Evolutionary conservation across 2,329 filamentous ascomycete species (phyloP).

Genomic region (Colletotrichum sp.): DNA sequence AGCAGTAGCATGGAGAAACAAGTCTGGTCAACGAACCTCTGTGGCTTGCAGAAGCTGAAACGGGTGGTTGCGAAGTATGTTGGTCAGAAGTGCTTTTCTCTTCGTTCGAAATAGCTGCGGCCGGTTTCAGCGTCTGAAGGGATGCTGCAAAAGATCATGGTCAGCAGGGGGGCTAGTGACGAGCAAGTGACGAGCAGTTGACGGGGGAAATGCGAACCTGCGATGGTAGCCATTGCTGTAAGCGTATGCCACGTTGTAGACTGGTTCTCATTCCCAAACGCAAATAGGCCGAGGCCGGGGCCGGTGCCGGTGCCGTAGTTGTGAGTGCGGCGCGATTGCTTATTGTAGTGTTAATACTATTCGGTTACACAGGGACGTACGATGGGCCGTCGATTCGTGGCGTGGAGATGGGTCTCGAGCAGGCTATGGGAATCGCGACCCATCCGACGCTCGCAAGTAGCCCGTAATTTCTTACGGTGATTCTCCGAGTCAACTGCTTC

Average conservation of each 20-base stretch:
- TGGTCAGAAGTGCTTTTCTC: not conserved
- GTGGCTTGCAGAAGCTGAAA: not conserved
- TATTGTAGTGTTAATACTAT: not conserved
- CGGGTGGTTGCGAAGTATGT: not conserved
- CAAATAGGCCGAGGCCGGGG: not conserved
- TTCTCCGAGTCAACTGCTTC: not conserved
- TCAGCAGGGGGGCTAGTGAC: not conserved
- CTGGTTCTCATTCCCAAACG: not conserved
- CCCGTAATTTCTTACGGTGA: not conserved
- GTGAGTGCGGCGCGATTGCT: not conserved
- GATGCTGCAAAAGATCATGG: not conserved
- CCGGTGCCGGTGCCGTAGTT: not conserved
- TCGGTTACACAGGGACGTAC: not conserved
- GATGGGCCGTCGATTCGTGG: not conserved
- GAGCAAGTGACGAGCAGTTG: not conserved
- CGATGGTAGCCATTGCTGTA: conserved; percentile 8
- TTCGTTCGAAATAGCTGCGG: not conserved
- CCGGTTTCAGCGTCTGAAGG: not conserved
- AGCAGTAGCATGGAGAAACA: not conserved
- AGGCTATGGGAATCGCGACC: not conserved
- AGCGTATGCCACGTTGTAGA: not conserved
- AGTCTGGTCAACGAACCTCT: not conserved
- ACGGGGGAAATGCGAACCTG: not conserved
- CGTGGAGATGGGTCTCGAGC: not conserved
- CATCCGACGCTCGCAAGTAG: not conserved